A percentile compares a stretch with the other conserved stretches of the same genome.
These are phyloP conservation scores for Cutaneotrichosporon dermatis DNA, from an alignment of 1,284 basidiomycete genomes.

Conservation along the genomic window DNA sequence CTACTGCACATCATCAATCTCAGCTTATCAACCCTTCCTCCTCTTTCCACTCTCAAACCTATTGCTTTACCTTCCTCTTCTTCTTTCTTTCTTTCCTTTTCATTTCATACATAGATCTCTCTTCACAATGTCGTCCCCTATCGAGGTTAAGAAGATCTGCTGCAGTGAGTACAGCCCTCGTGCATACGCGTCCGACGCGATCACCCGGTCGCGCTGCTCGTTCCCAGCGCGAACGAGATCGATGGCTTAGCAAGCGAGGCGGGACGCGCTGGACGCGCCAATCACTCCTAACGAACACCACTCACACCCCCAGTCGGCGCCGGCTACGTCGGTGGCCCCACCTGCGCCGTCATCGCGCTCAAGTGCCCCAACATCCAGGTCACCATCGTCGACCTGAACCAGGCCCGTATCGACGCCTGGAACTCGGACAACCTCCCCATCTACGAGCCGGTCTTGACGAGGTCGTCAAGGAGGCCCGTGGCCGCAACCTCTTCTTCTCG, in stretches of 20 bases:
- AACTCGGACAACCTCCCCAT: conserved; percentile 66
- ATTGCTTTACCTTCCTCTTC: background rate
- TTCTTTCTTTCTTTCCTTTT: background rate
- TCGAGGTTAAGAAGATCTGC: conserved; percentile 78
- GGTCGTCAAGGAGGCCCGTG: conserved; percentile 81
- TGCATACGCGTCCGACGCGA: too few species aligned
- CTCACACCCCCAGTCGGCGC: conserved; percentile 67
- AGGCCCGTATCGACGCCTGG: conserved; percentile 92
- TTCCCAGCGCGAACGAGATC: background rate
- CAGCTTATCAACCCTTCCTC: background rate
- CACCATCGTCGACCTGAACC: conserved; percentile 97
- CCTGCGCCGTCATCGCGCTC: conserved; percentile 74
- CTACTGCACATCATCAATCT: background rate
- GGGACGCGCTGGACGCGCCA: too few species aligned
- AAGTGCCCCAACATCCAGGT: conserved; percentile 77
- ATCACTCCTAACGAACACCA: background rate
- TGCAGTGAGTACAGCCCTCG: conserved; percentile 63
- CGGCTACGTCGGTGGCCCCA: conserved; percentile 93
- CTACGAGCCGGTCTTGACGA: conserved; percentile 97
- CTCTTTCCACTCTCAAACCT: background rate
- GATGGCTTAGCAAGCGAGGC: too few species aligned
- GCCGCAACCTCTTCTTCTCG: conserved; percentile 94
- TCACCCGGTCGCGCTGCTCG: too few species aligned
- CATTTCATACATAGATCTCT: background rate
- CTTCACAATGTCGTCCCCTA: conserved; percentile 45